Conservation (phyloP, 2,329 filamentous ascomycete species). For the Colletotrichum liaoningense region DNA sequence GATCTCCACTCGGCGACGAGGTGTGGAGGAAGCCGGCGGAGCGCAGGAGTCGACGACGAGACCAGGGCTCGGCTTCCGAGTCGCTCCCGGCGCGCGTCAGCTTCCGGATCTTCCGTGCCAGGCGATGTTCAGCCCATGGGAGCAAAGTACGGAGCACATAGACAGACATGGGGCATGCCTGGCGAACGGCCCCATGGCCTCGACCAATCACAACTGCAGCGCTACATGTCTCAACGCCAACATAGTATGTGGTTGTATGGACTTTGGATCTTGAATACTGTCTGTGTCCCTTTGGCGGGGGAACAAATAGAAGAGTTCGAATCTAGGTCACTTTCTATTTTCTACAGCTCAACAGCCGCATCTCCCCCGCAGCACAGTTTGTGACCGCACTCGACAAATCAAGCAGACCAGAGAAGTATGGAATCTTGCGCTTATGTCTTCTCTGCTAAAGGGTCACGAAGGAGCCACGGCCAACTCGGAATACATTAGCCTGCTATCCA, state of each 20-base stretch:
- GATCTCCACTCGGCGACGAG: constrained; percentile 9
- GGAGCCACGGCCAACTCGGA: background rate
- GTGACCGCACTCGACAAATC: background rate
- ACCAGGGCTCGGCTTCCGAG: constrained; percentile 23
- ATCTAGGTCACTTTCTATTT: background rate
- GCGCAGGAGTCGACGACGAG: background rate
- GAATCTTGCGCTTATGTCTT: background rate
- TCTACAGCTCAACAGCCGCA: constrained; percentile 10
- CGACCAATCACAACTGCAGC: constrained; percentile 15
- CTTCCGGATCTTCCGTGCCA: constrained; percentile 35
- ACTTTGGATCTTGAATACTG: background rate
- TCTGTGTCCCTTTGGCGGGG: background rate
- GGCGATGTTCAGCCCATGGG: constrained; percentile 2
- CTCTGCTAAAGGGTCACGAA: background rate
- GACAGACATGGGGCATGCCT: constrained; percentile 3
- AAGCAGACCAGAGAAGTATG: background rate
- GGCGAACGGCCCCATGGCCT: background rate
- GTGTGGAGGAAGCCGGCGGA: constrained; percentile 21
- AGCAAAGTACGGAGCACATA: background rate
- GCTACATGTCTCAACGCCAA: background rate
- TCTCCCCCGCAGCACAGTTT: background rate
- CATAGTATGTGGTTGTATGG: background rate
- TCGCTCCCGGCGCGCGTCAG: constrained; percentile 32
- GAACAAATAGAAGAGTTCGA: background rate
- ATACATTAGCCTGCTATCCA: background rate